Evolutionary conservation across 1,139 yeast species (phyloP), one percentile per base, ranked within the genome.

Genomic region (Lodderomyces oxycetoniae): DNA sequence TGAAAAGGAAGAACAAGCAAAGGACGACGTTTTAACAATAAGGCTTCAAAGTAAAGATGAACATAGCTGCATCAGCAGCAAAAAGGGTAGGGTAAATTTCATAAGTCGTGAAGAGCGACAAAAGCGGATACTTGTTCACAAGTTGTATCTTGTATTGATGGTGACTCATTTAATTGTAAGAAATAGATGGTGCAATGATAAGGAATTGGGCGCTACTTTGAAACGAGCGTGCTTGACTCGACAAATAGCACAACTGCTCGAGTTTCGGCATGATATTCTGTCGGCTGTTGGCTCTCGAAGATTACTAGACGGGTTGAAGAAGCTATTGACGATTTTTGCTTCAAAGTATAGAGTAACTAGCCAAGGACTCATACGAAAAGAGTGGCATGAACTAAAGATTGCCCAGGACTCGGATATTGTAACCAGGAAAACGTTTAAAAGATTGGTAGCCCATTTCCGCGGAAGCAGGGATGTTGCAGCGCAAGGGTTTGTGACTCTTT

Each of bases 391-490:
- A 50, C 74, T 52, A 44, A 44, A 31, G 43, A 55, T 42, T 28
- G 49, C 38, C 9, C 59, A 60, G 32, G 34, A 50, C 29, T 57
- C 55, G 10, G 57, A 55, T 10, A 42, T 55, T 20, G 59, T 71
- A 25, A 52, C 59, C 10, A 55, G 58, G 29, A 43, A 48, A 3
- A 58, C 59, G 19, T 82, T 81, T 48, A 49, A 52, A 10, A 54
- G 56, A 21, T 50, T 67, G 13, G 51, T 81, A 1, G 36, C 53
- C 1, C 55, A 61, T 12, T 71, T 72, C 23, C 61, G 69, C 17
- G 98, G 98, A 0, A 77, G 87, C 2, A 59, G 86, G 26, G 97
- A 91, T 49, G 40, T 86, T 5, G 85, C 84, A 0, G 88, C 93
- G 0, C 96, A 87, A 49, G 96, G 95, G 0, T 88, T 87, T 59